phyloP scores from a whole-genome alignment of 2,329 filamentous ascomycete genomes.

The Aspergillus sp. region DNA sequence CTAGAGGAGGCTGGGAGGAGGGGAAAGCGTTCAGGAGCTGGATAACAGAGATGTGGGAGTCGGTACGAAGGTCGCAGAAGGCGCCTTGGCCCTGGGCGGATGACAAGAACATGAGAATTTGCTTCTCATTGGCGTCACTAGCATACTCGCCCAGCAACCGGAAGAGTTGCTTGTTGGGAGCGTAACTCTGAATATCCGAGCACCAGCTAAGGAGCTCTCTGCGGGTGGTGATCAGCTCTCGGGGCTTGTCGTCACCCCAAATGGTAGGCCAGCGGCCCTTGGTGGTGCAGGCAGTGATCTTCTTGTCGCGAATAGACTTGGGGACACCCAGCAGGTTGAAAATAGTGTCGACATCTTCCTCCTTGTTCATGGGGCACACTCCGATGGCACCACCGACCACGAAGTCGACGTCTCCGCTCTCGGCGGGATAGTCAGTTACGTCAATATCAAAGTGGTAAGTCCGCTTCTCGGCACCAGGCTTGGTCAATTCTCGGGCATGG shows the following conservation, averaged over 20 bases:
- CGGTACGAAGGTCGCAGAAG: constrained; percentile 92
- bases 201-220: constrained; percentile 95
- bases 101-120: constrained; percentile 79
- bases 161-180: constrained; percentile 82
- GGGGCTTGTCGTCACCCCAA: constrained; percentile 84
- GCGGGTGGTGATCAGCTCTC: constrained; percentile 83
- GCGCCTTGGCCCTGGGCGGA: constrained; percentile 85
- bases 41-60: constrained; percentile 75
- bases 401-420: constrained; percentile 79
- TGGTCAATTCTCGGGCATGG: constrained; percentile 80
- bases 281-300: constrained; percentile 71
- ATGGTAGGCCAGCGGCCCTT: constrained; percentile 93
- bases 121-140: constrained; percentile 74
- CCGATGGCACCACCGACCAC: constrained; percentile 95
- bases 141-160: constrained; percentile 83
- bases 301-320: constrained; percentile 76
- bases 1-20: constrained; percentile 81
- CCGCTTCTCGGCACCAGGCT: constrained; percentile 84
- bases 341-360: constrained; percentile 71
- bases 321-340: constrained; percentile 79
- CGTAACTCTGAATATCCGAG: constrained; percentile 85
- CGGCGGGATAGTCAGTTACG: constrained; percentile 86
- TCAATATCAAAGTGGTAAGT: constrained; percentile 98
- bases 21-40: constrained; percentile 91
- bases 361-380: constrained; percentile 81